phyloP scores from a whole-genome alignment of 177 flowering plant genomes.

The Vitis hybrid region DNA sequence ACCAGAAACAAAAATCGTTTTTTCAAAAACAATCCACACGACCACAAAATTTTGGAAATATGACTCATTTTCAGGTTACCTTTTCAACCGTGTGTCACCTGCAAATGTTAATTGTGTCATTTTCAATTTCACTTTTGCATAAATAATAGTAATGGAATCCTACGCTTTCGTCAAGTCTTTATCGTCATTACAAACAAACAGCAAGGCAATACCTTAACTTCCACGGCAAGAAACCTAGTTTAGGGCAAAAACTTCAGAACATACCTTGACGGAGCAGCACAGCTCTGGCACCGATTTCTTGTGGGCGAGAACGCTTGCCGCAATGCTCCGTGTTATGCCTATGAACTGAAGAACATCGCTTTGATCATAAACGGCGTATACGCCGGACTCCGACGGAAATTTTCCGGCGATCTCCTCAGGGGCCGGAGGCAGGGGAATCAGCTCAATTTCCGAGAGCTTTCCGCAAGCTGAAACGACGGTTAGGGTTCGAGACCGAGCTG shows the following conservation, averaged over 20 bases:
- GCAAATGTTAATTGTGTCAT: too few relatives aligned
- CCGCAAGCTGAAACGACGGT: conserved; percentile 44
- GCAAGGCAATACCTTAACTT: background rate
- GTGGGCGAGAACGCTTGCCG: conserved; percentile 63
- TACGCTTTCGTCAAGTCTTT: too few relatives aligned
- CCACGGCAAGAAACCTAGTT: conserved; percentile 4
- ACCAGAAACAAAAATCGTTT: too few relatives aligned
- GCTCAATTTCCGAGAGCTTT: conserved; percentile 58
- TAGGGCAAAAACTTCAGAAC: background rate
- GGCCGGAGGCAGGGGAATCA: conserved; percentile 36
- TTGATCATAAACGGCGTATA: conserved; percentile 79
- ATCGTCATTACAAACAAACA: background rate
- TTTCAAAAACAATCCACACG: too few relatives aligned
- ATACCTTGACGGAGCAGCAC: conserved; percentile 76
- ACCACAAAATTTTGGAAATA: too few relatives aligned
- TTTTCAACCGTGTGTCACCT: too few relatives aligned
- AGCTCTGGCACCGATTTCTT: conserved; percentile 73
- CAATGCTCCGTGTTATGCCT: conserved; percentile 73
- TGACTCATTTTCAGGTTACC: too few relatives aligned
- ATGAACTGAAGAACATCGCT: conserved; percentile 74
- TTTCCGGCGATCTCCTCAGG: conserved; percentile 26
- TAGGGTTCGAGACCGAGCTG: conserved; percentile 21
- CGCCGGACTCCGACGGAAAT: conserved; percentile 65
- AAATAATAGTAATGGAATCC: too few relatives aligned
- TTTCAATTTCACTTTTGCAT: too few relatives aligned